Percentiles rank a stretch among this genome's conserved stretches.
phyloP scores from a whole-genome alignment of 169 alveolate species.

The Toxoplasma gondii region DNA sequence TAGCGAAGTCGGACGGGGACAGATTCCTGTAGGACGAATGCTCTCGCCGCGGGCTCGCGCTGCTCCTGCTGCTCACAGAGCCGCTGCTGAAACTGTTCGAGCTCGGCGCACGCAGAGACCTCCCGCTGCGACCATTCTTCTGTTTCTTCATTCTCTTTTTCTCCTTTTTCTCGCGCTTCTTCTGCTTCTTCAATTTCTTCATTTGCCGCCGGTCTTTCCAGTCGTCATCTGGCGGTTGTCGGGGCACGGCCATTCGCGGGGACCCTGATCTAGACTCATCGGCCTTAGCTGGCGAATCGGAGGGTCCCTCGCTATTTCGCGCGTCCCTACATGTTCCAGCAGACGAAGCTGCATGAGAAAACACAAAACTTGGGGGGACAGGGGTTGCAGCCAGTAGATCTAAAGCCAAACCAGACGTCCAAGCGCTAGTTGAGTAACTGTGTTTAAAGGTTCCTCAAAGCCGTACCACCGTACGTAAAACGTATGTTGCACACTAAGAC shows the following conservation, averaged over 20 bases:
- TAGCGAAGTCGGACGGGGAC: not conserved
- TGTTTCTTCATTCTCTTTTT: not conserved
- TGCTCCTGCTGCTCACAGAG: not conserved
- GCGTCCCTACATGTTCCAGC: not conserved
- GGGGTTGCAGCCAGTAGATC: too few species aligned
- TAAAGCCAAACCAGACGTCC: too few species aligned
- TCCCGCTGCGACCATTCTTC: not conserved
- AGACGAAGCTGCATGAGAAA: not conserved
- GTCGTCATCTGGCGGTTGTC: not conserved
- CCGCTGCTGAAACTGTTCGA: not conserved
- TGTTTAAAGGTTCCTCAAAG: too few species aligned
- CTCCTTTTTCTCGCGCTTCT: constrained; percentile 16
- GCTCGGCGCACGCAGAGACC: not conserved
- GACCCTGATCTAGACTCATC: not conserved
- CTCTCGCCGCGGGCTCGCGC: not conserved
- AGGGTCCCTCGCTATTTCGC: not conserved
- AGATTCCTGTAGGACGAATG: not conserved
- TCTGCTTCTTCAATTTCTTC: constrained; percentile 6
- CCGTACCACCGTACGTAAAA: too few species aligned
- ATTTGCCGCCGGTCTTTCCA: not conserved
- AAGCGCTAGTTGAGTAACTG: too few species aligned
- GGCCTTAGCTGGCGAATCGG: not conserved
- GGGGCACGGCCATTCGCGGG: not conserved
- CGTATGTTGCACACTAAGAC: too few species aligned
- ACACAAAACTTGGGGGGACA: too few species aligned